Percentiles rank a stretch among this genome's conserved stretches.
These are phyloP conservation scores for Tricholoma matsutake DNA, from an alignment of 768 basidiomycete species.

Conservation along the genomic window DNA sequence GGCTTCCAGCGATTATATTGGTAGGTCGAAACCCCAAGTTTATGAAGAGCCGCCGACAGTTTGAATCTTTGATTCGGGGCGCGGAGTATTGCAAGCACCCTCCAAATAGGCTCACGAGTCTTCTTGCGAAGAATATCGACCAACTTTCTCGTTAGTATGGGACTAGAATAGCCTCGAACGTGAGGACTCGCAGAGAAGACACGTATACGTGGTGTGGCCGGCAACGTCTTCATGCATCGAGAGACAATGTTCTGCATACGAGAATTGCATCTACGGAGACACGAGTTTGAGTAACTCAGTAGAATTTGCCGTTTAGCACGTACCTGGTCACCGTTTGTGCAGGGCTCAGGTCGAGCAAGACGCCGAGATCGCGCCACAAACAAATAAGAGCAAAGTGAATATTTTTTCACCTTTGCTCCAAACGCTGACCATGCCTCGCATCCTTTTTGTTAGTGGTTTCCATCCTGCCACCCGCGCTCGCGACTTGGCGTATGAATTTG, in stretches of 20 bases:
- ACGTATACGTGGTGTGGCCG: slow-evolving; percentile 11
- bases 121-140: slow-evolving; percentile 32
- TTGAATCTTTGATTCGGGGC: slow-evolving; percentile 19
- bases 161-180: slow-evolving; percentile 12
- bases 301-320: background rate
- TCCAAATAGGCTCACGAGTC: slow-evolving; percentile 41
- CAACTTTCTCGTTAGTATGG: slow-evolving; percentile 27
- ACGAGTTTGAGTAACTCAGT: background rate
- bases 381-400: slow-evolving; percentile 26
- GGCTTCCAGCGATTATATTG: slow-evolving; percentile 41
- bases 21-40: slow-evolving; percentile 29
- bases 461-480: slow-evolving; percentile 79
- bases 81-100: slow-evolving; percentile 34
- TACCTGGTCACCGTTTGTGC: background rate
- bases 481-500: slow-evolving; percentile 84
- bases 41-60: slow-evolving; percentile 28
- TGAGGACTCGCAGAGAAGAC: slow-evolving; percentile 14
- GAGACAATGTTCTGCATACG: slow-evolving; percentile 19
- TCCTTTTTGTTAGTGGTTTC: slow-evolving; percentile 85
- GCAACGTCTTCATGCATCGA: slow-evolving; percentile 8
- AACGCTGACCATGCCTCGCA: slow-evolving; percentile 59
- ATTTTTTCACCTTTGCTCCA: slow-evolving; percentile 22
- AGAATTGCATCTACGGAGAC: slow-evolving; percentile 15
- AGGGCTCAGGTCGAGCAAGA: background rate
- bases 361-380: slow-evolving; percentile 28